Evolutionary conservation across 2,329 filamentous ascomycete species (phyloP).

Genomic region (Penicillium palitans): DNA sequence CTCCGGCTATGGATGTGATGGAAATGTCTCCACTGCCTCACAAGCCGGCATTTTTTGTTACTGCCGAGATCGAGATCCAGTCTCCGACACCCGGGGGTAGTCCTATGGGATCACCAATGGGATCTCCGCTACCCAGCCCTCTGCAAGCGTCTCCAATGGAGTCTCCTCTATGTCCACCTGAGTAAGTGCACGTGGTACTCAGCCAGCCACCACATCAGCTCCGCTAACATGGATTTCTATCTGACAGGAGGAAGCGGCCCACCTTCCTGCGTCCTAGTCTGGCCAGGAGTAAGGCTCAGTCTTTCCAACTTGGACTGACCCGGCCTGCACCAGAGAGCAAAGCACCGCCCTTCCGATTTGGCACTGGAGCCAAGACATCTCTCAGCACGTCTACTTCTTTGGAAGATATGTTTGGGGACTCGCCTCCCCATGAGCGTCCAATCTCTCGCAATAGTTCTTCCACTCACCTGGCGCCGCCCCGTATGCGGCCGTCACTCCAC

Average conservation of each 20-base stretch:
- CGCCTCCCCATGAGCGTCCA: conserved; percentile 70
- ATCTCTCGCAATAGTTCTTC: conserved; percentile 62
- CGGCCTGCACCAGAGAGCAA: conserved; percentile 64
- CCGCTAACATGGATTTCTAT: conserved; percentile 23
- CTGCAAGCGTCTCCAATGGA: conserved; percentile 43
- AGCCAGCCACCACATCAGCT: not conserved
- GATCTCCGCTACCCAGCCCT: conserved; percentile 42
- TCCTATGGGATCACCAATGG: conserved; percentile 43
- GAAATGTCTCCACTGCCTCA: conserved; percentile 92
- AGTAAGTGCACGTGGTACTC: conserved; percentile 34
- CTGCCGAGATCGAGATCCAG: conserved; percentile 63
- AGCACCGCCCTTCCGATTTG: conserved; percentile 74
- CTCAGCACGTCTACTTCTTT: conserved; percentile 66
- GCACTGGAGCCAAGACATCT: conserved; percentile 55
- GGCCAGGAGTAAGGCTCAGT: conserved; percentile 71
- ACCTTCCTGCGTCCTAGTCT: conserved; percentile 73
- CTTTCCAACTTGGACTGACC: conserved; percentile 64
- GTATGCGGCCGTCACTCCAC: conserved; percentile 65
- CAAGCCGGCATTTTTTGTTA: conserved; percentile 68
- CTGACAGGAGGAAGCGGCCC: conserved; percentile 63
- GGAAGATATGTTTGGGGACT: conserved; percentile 77
- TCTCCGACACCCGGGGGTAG: conserved; percentile 68
- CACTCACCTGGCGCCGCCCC: conserved; percentile 57
- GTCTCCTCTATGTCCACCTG: conserved; percentile 30
- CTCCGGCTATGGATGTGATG: conserved; percentile 73